phyloP scores from a whole-genome alignment of 208 protist species.

The Crithidia mellificae region DNA sequence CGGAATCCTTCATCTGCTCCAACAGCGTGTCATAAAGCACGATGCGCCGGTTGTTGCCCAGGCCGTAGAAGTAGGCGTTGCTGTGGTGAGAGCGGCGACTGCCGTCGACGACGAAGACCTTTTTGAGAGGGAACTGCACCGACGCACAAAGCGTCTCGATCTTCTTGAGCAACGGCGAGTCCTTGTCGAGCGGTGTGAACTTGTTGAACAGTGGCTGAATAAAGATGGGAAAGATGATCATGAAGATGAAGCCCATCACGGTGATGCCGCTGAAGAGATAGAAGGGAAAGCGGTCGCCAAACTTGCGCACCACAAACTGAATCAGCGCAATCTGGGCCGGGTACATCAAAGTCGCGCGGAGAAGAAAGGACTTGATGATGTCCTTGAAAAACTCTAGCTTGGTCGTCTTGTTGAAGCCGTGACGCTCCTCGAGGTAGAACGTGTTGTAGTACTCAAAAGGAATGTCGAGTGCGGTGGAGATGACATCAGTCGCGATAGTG shows the following conservation, averaged over 20 bases:
- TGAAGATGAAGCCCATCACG: constrained; percentile 42
- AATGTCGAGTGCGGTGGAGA: constrained; percentile 48
- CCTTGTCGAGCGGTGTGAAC: constrained; percentile 58
- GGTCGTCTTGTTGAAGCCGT: constrained; percentile 90
- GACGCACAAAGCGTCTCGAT: constrained; percentile 51
- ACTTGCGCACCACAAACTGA: constrained; percentile 59
- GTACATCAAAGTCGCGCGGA: constrained; percentile 52
- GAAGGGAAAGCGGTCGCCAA: constrained; percentile 80
- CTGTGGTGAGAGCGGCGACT: constrained; percentile 78
- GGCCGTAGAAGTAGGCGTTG: constrained; percentile 91
- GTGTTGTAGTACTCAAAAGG: constrained; percentile 76
- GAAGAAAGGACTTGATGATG: constrained; percentile 54
- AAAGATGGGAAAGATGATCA: constrained; percentile 64
- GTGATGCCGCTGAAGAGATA: constrained; percentile 63
- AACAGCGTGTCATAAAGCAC: constrained; percentile 92
- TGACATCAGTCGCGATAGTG: constrained; percentile 35
- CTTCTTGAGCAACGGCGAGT: constrained; percentile 40
- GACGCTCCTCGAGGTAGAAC: constrained; percentile 84
- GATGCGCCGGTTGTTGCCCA: constrained; percentile 85
- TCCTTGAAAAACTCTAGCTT: constrained; percentile 72
- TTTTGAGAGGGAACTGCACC: constrained; percentile 71
- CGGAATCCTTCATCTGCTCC: constrained; percentile 58
- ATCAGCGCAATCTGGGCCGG: constrained; percentile 54
- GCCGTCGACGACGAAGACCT: constrained; percentile 77
- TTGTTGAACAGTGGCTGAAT: constrained; percentile 92